Conservation (phyloP, 2,329 filamentous ascomycete genomes). For the Botrytis paeoniae region DNA sequence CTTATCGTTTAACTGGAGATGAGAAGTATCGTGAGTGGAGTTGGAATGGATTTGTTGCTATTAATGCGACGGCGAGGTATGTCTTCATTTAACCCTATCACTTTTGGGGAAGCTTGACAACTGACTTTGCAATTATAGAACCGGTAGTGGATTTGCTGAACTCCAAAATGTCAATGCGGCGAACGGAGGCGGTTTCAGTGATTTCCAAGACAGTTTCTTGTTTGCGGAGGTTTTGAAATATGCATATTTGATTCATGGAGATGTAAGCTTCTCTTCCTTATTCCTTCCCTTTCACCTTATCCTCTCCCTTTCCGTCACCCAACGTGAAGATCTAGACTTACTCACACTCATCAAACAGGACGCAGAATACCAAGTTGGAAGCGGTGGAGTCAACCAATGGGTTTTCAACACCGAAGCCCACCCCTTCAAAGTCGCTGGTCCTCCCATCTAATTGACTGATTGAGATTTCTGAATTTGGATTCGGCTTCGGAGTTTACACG, state of each 20-base stretch:
- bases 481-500: not conserved
- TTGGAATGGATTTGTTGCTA: conserved; percentile 71
- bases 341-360: conserved; percentile 31
- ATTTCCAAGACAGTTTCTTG: conserved; percentile 84
- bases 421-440: conserved; percentile 48
- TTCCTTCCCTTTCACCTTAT: too few relatives aligned
- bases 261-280: conserved; percentile 28
- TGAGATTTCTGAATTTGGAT: not conserved
- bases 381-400: conserved; percentile 50
- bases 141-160: conserved; percentile 64
- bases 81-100: not conserved
- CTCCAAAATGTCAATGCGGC: conserved; percentile 63
- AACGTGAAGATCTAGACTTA: not conserved
- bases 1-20: conserved; percentile 75
- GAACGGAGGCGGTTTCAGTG: conserved; percentile 57
- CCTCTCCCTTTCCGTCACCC: not conserved
- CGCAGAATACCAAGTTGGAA: conserved; percentile 52
- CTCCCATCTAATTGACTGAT: conserved; percentile 26
- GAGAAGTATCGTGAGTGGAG: conserved; percentile 77
- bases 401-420: conserved; percentile 67
- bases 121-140: conserved; percentile 37
- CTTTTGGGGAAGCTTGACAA: not conserved
- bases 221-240: conserved; percentile 90
- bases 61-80: conserved; percentile 55
- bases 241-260: conserved; percentile 60